These are phyloP conservation scores for Mrakia gelida DNA, from an alignment of 768 basidiomycete genomes.

Conservation along the genomic window DNA sequence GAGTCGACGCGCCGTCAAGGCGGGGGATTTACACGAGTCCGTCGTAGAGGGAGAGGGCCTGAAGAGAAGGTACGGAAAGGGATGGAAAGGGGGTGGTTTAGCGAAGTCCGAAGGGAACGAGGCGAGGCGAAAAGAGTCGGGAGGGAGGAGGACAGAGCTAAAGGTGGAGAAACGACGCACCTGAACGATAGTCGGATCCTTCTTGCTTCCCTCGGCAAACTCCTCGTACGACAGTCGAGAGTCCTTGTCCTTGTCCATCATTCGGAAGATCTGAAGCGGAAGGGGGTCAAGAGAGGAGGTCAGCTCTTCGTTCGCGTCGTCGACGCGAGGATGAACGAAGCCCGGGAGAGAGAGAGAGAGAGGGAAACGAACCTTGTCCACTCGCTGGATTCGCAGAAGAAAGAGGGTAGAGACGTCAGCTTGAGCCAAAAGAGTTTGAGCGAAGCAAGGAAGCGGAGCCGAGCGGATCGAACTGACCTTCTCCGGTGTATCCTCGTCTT, in stretches of 20 bases:
- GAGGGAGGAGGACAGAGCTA: not conserved
- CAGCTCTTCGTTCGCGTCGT: not conserved
- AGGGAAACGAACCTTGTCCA: constrained; percentile 56
- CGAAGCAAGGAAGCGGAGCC: not conserved
- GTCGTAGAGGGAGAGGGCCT: constrained; percentile 94
- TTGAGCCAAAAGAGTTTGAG: not conserved
- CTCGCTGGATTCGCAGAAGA: constrained; percentile 58
- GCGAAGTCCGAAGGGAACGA: not conserved
- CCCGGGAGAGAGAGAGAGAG: not conserved
- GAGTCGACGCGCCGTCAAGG: not conserved
- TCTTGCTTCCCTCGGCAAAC: constrained; percentile 96
- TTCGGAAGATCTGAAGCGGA: constrained; percentile 73
- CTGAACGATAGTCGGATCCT: constrained; percentile 98
- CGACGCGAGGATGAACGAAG: not conserved
- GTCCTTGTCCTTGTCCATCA: constrained; percentile 96
- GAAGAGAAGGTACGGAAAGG: too few species aligned
- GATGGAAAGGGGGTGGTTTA: too few species aligned
- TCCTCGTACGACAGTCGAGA: constrained; percentile 90
- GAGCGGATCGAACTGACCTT: constrained; percentile 56
- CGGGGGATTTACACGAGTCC: constrained; percentile 65
- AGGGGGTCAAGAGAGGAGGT: not conserved
- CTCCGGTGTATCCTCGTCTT: constrained; percentile 98
- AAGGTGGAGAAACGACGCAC: constrained; percentile 45
- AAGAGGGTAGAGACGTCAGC: not conserved
- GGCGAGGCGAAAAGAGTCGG: not conserved